Base-by-base conservation (phyloP, 768 basidiomycete species). In the Serendipita sp. region DNA sequence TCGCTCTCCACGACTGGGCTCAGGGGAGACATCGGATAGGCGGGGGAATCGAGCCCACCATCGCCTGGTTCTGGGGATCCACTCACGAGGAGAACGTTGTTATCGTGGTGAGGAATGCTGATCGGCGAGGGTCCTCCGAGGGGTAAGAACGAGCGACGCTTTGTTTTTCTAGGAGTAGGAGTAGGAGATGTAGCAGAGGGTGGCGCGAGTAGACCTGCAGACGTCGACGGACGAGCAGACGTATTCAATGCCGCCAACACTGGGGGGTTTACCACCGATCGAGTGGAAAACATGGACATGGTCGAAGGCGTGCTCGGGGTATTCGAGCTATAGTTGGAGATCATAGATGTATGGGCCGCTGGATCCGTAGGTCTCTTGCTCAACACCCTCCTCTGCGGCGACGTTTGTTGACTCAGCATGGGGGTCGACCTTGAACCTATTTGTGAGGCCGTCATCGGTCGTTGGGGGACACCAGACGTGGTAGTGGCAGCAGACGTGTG, bases 81-180 rank as follows among this genome's bases (percentile, higher is more conserved):
- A 69, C 66, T 8, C 79, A 77, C 45, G 86, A 73, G 71, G 86
- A 87, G 2, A 80, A 32, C 34, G 34, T n/a, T 28, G n/a, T 37
- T n/a, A 1, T 38, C 34, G 10, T 60, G 56, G 11, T 10, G 10
- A 32, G 80, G 77, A 65, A 89, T 83, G 68, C 78, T 83, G 47
- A 85, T 73, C 3, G 78, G 74, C 44, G 83, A 78, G 34, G 85
- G 84, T 15, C 80, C 79, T 66, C 89, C 90, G 64, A 98, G 78
- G 18, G 92, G 88, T 47, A 98, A 76, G 79, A 95, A 98, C 72
- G 91, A 94, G 70, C 90, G 79, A 45, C 94, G 83, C 74, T 86
- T 92, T 11, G 80, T 77, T 32, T 54, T 58, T 64, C 65, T 63
- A 34, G 68, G 32, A n/a, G 48, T 63, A 34, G 68, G 32, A n/a